Evolutionary conservation across 2,329 filamentous ascomycete genomes (phyloP), one percentile per base, ranked within the genome.

Genomic region (Talaromyces piceae): DNA sequence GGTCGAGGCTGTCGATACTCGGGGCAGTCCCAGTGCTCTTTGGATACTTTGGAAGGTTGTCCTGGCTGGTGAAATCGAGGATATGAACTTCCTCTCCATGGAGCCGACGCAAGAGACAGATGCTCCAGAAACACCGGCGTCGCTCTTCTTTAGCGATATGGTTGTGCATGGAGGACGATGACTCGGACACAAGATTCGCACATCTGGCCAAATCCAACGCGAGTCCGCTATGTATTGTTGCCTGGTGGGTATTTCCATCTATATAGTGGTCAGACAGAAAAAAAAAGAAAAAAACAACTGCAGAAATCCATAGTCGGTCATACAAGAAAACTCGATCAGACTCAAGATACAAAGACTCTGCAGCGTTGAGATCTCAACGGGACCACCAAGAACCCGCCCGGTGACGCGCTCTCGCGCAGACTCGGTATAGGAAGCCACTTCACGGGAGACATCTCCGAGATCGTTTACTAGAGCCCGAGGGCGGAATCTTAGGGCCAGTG

Each of bases 121-220:
- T 73, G 44, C 69, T 73, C 62, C 67, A 70, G 3, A 72, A 67
- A 54, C 73, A 75, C 16, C 67, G 61, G 22, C 65, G 57, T 18
- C 66, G 64, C 47, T 68, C 66, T 55, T 68, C 66, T 5, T 60
- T 63, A 9, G 54, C 45, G 11, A 59, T 49, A 3, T 52, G 52
- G 22, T 54, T 58, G 11, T 58, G 55, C 7, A 49, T 33, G 3
- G 54, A 39, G 23, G 59, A n/a, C n/a, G n/a, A 56, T 4, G 60
- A 50, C 54, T 75, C 72, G 3, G 64, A 62, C n/a, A 67, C 67
- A 5, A 76, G 61, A 41, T 71, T 72, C 4, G 73, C 70, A 54
- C 69, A 73, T 46, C 73, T 68, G 8, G 72, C 71, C 12, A 76
- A 57, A 41, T 72, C 71, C 65, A 73, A 70, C 1, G 73, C 73